Evolutionary conservation across 2,329 filamentous ascomycete species (phyloP).

Genomic region (Dothistroma pini): DNA sequence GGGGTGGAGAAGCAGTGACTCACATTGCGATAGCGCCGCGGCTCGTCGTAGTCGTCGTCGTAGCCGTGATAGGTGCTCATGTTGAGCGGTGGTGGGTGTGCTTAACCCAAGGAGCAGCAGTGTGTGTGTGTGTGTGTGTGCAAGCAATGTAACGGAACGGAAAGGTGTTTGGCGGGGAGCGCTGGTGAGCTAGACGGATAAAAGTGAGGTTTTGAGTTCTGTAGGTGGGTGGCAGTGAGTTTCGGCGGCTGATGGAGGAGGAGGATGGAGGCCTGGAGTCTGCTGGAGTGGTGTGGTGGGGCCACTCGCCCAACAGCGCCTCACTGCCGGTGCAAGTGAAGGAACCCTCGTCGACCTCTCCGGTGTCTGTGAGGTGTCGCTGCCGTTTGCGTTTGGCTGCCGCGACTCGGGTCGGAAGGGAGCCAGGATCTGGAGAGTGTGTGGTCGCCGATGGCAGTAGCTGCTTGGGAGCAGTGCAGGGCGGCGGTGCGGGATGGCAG

Average conservation of each 20-base stretch:
- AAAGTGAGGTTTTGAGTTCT: slow-evolving; percentile 4
- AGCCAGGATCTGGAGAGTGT: neutral
- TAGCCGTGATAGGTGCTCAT: slow-evolving; percentile 52
- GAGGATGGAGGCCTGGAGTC: neutral
- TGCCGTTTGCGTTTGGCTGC: neutral
- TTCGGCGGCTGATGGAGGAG: neutral
- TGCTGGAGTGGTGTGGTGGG: slow-evolving; percentile 1
- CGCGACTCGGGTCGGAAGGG: neutral
- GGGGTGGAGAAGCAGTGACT: slow-evolving; percentile 11
- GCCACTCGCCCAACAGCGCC: neutral
- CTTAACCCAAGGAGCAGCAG: slow-evolving; percentile 7
- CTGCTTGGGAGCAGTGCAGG: neutral
- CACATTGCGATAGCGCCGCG: slow-evolving; percentile 41
- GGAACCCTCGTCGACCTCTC: neutral
- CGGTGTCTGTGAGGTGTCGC: neutral
- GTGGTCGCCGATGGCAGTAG: neutral
- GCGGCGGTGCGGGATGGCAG: neutral
- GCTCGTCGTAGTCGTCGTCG: slow-evolving; percentile 46
- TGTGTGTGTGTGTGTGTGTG: slow-evolving; percentile 3
- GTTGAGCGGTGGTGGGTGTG: slow-evolving; percentile 18
- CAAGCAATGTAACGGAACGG: slow-evolving; percentile 8
- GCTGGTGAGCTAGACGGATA: slow-evolving; percentile 3
- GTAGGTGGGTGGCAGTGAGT: slow-evolving; percentile 5
- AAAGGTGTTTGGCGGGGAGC: slow-evolving; percentile 3
- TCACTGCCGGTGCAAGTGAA: neutral